Evolutionary conservation across 768 basidiomycete genomes (phyloP).

Genomic region (Amanita rubescens): DNA sequence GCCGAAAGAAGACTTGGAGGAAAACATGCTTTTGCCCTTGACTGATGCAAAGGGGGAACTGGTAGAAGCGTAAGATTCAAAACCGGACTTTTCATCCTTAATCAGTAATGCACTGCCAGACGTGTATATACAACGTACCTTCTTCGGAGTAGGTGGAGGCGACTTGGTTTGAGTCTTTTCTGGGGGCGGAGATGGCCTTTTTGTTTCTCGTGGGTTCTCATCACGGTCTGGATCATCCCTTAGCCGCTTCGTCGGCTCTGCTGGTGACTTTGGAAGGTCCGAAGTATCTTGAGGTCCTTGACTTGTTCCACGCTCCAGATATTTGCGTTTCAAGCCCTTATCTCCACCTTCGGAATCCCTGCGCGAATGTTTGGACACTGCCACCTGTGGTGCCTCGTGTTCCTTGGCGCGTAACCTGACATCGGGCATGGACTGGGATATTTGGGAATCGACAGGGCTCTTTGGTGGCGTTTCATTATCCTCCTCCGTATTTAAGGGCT

Average conservation of each 20-base stretch:
- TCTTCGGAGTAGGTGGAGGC: constrained; percentile 21
- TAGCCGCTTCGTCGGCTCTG: constrained; percentile 47
- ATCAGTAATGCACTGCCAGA: not conserved
- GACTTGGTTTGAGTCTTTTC: constrained; percentile 32
- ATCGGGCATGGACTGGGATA: constrained; percentile 15
- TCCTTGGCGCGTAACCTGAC: constrained; percentile 7
- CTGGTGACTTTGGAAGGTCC: constrained; percentile 13
- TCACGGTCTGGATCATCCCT: constrained; percentile 58
- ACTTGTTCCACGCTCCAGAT: constrained; percentile 60
- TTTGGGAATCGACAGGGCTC: constrained; percentile 8
- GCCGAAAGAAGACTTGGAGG: constrained; percentile 26
- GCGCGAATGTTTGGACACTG: constrained; percentile 15
- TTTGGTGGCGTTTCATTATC: constrained; percentile 4
- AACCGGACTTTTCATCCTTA: constrained; percentile 44
- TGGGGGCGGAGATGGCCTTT: constrained; percentile 64
- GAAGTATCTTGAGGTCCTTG: constrained; percentile 38
- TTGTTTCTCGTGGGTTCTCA: constrained; percentile 52
- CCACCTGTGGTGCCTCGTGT: constrained; percentile 6
- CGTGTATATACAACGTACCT: constrained; percentile 6
- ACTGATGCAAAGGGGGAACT: constrained; percentile 69
- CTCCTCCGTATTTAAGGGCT: not conserved
- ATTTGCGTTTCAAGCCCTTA: constrained; percentile 65
- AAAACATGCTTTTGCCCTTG: constrained; percentile 57
- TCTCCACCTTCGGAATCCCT: constrained; percentile 45
- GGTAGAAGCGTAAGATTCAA: constrained; percentile 73